phyloP scores from a whole-genome alignment of 441 rosid genomes.

The Bruguiera hainesii region DNA sequence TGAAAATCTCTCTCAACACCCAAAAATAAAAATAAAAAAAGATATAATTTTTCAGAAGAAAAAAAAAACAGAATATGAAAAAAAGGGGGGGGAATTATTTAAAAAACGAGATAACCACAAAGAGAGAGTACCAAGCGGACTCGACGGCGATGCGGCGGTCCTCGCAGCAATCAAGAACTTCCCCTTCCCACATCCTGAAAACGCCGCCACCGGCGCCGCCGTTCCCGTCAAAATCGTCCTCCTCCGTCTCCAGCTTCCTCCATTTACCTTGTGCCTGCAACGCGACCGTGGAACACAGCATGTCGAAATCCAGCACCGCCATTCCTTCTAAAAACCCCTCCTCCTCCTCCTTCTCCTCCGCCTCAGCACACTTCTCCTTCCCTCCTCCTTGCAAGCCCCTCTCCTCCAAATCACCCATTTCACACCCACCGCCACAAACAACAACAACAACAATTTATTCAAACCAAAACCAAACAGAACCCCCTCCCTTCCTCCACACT shows the following conservation, averaged over 20 bases:
- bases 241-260: slow-evolving; percentile 42
- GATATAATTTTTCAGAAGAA: background rate
- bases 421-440: background rate
- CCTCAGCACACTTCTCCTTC: background rate
- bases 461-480: background rate
- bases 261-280: slow-evolving; percentile 88
- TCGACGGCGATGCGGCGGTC: slow-evolving; percentile 75
- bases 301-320: slow-evolving; percentile 28
- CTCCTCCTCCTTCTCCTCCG: slow-evolving; percentile 14
- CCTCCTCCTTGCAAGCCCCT: background rate
- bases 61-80: background rate
- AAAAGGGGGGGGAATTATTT: background rate
- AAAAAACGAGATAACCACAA: background rate
- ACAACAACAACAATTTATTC: background rate
- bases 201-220: slow-evolving; percentile 63
- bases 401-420: slow-evolving; percentile 26
- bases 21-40: background rate
- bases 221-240: slow-evolving; percentile 15
- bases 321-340: slow-evolving; percentile 12
- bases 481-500: background rate
- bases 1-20: background rate
- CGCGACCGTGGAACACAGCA: slow-evolving; percentile 43
- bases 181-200: slow-evolving; percentile 95
- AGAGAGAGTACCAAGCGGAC: slow-evolving; percentile 57
- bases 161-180: slow-evolving; percentile 70